phyloP scores from a whole-genome alignment of 2,329 filamentous ascomycete species.

The Teratosphaeria viscida region DNA sequence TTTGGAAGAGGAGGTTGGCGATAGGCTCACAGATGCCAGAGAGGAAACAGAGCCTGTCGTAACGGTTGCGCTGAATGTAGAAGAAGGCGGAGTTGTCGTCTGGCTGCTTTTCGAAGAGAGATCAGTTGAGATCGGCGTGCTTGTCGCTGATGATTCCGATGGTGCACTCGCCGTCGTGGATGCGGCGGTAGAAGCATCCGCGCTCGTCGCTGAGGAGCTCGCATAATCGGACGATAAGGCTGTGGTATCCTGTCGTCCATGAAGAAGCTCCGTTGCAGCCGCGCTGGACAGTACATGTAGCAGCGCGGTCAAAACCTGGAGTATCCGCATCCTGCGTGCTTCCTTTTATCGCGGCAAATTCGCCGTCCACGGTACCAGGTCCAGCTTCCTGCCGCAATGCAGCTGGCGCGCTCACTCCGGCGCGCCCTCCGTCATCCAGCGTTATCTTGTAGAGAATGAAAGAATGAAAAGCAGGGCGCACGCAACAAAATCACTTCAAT shows the following conservation, averaged over 20 bases:
- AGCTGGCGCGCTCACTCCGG: not conserved
- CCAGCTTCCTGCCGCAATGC: not conserved
- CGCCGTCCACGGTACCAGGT: not conserved
- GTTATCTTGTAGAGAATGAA: not conserved
- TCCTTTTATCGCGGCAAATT: not conserved
- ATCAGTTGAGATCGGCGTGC: not conserved
- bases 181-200: not conserved
- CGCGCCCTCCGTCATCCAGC: not conserved
- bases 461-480: not conserved
- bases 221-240: not conserved
- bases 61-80: not conserved
- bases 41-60: not conserved
- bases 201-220: not conserved
- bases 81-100: not conserved
- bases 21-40: not conserved
- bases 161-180: not conserved
- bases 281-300: not conserved
- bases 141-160: not conserved
- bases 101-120: not conserved
- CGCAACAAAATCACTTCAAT: not conserved
- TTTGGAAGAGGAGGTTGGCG: not conserved
- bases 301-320: not conserved
- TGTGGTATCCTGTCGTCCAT: not conserved
- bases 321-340: conserved; percentile 1
- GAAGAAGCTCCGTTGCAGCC: not conserved